Base-by-base conservation (phyloP, 352 stramenopile genomes). In the Pythium dissimile region DNA sequence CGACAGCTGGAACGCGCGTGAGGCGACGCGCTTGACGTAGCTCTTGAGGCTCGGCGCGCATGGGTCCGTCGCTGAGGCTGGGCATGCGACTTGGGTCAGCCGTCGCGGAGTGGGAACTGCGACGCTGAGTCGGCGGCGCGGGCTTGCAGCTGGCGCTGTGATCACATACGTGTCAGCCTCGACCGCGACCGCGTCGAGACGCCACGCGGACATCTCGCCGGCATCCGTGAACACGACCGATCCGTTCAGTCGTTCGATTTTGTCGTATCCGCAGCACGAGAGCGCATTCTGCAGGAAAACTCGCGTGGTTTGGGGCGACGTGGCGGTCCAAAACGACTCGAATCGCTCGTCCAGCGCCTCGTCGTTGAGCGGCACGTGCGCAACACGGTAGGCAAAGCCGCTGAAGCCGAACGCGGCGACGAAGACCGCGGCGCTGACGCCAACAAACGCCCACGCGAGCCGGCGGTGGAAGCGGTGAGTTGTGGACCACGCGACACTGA, bases 381-480 rank as follows among this genome's bases (percentile, higher is more conserved):
- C 51, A 5, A 67, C 73, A 21, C 77, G 67, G 23, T 84, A 78
- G 10, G 75, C 62, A 6, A 76, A 63, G 2, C 80, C 80, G 26
- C 70, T 43, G 1, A 72, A 51, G 3, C 67, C 62, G 21, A 92
- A 77, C 5, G 67, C 49, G 0, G 59, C 47, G 2, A 73, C 48
- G 41, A 88, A 89, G 34, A 89, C 48, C 9, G 55, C 63, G 2
- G 71, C n/a, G 2, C 76, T 72, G 10, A 67, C 34, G 3, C 71
- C 42, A 0, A 54, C 66, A 39, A 84, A 85, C 21, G 62, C 27
- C 16, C 41, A 35, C 10, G 80, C 60, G 24, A 84, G 59, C 0
- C 38, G 58, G 0, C 56, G 65, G 2, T 53, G 46, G 7, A 20
- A 27, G 4, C 30, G 34, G 11, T 43, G 45, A 2, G 35, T 20